phyloP scores from a whole-genome alignment of 805 yeast genomes.

The Schizosaccharomyces osmophilus region DNA sequence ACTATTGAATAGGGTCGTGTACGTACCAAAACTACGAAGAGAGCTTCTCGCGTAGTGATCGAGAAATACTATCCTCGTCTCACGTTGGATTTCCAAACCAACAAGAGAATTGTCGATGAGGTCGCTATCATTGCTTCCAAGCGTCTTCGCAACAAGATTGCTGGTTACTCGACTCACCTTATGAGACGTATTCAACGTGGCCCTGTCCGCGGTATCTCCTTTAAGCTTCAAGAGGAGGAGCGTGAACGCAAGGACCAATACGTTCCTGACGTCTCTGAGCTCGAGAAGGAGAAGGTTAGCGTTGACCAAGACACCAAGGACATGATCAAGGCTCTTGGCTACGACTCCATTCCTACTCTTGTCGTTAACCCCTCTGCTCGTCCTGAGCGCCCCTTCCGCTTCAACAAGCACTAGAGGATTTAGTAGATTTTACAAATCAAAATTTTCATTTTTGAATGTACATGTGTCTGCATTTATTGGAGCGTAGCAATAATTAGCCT shows the following conservation, averaged over 20 bases:
- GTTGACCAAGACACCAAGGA: slow-evolving; percentile 93
- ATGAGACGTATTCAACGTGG: slow-evolving; percentile 99
- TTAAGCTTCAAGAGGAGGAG: slow-evolving; percentile 99
- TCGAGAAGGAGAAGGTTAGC: slow-evolving; percentile 54
- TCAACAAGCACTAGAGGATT: not conserved
- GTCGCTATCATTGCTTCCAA: slow-evolving; percentile 97
- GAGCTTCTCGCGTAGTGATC: slow-evolving; percentile 98
- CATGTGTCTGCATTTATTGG: not conserved
- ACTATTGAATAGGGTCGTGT: not conserved
- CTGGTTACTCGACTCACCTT: slow-evolving; percentile 99
- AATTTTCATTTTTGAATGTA: not conserved
- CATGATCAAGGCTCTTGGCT: slow-evolving; percentile 78
- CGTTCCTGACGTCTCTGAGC: slow-evolving; percentile 98
- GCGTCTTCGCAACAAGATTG: slow-evolving; percentile 99
- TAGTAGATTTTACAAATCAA: not conserved
- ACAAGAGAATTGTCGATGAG: slow-evolving; percentile 97
- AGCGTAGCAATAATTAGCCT: no score
- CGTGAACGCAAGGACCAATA: slow-evolving; percentile 99
- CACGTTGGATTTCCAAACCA: slow-evolving; percentile 97
- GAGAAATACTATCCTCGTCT: slow-evolving; percentile 99
- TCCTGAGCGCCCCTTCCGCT: not conserved
- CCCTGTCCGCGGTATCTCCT: slow-evolving; percentile 99
- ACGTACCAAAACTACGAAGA: slow-evolving; percentile 97
- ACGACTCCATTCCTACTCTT: slow-evolving; percentile 38
- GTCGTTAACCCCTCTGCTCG: slow-evolving; percentile 22